Base-by-base conservation (phyloP, 805 yeast genomes). In the Yarrowia sp. region DNA sequence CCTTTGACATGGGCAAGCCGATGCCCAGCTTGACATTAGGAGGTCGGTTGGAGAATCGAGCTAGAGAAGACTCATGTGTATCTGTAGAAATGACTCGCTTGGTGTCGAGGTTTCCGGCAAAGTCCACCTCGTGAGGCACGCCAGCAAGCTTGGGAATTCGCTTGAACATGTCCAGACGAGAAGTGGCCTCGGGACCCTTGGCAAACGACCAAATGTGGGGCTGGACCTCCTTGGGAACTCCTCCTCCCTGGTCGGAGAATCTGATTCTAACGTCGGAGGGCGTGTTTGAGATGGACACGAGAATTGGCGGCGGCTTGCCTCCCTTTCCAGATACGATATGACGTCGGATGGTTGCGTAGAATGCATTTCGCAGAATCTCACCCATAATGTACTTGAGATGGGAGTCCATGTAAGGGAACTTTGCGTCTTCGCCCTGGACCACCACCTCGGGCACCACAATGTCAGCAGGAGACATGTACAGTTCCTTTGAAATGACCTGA, bases 181-280 rank as follows among this genome's bases (percentile, higher is more conserved):
- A 65, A 10, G 51, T 36, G 11, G 72, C 67, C 13, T 71, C 66
- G 1, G 74, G 73, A 4, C 74, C 75, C 67, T 74, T 74, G 4
- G 92, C 92, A 76, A 95, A 93, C 0, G 96, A 89, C 96, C 97
- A 93, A 8, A 92, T 80, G 47, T 86, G 83, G 14, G 80, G 79
- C 39, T 89, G 79, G 38, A 85, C 81, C 18, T 82, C 83, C 50
- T 81, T 80, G 10, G 83, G 79, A 57, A 93, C 78, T 1, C 98
- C 99, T 33, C 98, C 98, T 3, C 97, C 98, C 69, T 83, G 86
- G 75, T 93, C 99, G 5, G 93, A 86, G 58, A 93, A 84, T 62
- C 96, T 81, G 73, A 93, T 88, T 3, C 86, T 79, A 32, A 90
- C 86, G 53, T 86, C 84, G 42, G 85, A 87, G 11, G 83, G 80